A percentile compares a stretch with the other conserved stretches of the same genome.
phyloP scores from a whole-genome alignment of 2,329 filamentous ascomycete genomes.

The Clathrospora elynae region DNA sequence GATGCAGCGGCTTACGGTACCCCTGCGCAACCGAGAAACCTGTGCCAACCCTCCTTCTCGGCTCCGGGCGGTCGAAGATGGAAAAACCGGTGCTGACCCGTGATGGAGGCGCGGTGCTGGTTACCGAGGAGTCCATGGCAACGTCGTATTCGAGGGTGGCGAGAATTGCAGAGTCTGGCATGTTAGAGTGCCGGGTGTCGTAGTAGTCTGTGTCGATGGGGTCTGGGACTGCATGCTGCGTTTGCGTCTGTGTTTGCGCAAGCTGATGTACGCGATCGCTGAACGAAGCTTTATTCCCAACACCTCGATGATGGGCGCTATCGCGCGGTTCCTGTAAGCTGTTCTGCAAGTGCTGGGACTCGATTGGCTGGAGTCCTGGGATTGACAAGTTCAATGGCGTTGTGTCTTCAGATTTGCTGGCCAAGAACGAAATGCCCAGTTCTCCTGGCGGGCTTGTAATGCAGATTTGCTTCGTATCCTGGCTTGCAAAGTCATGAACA shows the following conservation, averaged over 20 bases:
- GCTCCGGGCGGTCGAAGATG: constrained; percentile 28
- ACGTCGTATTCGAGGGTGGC: constrained; percentile 42
- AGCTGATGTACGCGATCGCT: constrained; percentile 44
- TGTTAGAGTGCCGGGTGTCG: constrained; percentile 19
- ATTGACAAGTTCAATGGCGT: constrained; percentile 32
- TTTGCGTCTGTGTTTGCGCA: constrained; percentile 20
- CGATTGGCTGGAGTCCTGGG: constrained; percentile 27
- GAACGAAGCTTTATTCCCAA: constrained; percentile 39
- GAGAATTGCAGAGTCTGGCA: constrained; percentile 29
- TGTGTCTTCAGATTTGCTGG: constrained; percentile 34
- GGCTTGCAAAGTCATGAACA: constrained; percentile 39
- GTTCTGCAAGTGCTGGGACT: constrained; percentile 17
- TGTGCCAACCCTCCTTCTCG: constrained; percentile 18
- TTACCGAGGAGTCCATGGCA: constrained; percentile 35
- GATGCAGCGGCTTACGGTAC: constrained; percentile 39
- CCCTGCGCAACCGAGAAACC: constrained; percentile 30
- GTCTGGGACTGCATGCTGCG: constrained; percentile 7
- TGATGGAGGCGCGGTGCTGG: constrained; percentile 31
- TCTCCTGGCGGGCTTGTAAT: constrained; percentile 43
- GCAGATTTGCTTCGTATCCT: constrained; percentile 44
- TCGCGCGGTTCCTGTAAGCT: constrained; percentile 14
- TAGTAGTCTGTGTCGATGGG: constrained; percentile 12
- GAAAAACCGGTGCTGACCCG: constrained; percentile 37
- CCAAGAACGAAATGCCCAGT: constrained; percentile 36
- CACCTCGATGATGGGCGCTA: constrained; percentile 19